Evolutionary conservation across 2,329 filamentous ascomycete genomes (phyloP).

Genomic region (Alternaria gaisen): DNA sequence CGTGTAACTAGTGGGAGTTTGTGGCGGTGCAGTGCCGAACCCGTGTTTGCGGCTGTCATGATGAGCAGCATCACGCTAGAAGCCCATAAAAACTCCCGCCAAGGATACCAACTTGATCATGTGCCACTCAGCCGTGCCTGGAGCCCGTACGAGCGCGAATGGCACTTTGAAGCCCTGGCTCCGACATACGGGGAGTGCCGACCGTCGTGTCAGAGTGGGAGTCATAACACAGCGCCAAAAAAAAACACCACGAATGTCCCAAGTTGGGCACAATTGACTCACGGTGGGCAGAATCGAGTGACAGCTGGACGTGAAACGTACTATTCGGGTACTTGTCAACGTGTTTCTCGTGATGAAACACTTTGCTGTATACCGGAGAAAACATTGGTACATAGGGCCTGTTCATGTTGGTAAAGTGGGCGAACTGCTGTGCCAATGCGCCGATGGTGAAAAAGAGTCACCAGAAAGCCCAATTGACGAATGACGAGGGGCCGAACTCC

Average conservation of each 20-base stretch:
- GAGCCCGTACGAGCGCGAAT: constrained; percentile 17
- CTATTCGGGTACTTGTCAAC: neutral
- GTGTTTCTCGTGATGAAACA: constrained; percentile 4
- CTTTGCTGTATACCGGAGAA: neutral
- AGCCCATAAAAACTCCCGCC: constrained; percentile 21
- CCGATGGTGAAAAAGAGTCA: constrained; percentile 14
- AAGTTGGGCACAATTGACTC: constrained; percentile 23
- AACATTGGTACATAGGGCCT: constrained; percentile 6
- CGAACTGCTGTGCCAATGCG: constrained; percentile 34
- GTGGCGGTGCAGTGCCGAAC: constrained; percentile 17
- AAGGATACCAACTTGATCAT: constrained; percentile 25
- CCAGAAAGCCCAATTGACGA: constrained; percentile 29
- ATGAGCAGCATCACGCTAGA: constrained; percentile 40
- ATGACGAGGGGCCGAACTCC: constrained; percentile 33
- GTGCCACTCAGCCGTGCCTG: constrained; percentile 11
- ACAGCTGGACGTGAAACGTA: constrained; percentile 1
- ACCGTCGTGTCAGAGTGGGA: constrained; percentile 23
- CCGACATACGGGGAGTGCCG: constrained; percentile 32
- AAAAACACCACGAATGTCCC: constrained; percentile 11
- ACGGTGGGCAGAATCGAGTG: constrained; percentile 16
- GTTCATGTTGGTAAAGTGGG: constrained; percentile 37
- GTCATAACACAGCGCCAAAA: constrained; percentile 27
- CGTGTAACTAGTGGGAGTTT: constrained; percentile 24
- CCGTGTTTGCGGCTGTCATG: constrained; percentile 29
- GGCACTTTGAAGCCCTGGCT: constrained; percentile 12